Base-by-base conservation (phyloP, 129 eudicot genomes). In the Flaveria ramosissima region DNA sequence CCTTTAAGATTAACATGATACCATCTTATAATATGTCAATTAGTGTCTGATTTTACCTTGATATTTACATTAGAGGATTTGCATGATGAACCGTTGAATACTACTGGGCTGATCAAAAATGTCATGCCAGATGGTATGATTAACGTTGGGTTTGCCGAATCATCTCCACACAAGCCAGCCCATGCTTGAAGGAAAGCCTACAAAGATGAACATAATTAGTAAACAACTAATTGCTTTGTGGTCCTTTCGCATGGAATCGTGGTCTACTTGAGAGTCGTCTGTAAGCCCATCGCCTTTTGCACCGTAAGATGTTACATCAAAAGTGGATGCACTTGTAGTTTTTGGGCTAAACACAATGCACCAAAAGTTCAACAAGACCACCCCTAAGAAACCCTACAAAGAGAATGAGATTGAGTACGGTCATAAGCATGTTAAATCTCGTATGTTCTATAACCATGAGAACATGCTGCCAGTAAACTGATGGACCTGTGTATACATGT, bases 11-110 rank as follows among this genome's bases (percentile, higher is more conserved):
- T 36, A 36, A 36, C 41, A 36, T 6, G 41, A 36, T 36, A 36
- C 0, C 41, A 36, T 4, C 41, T 26, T 26, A 61, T n/a, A 10
- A 16, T 46, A 36, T 48, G n/a, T 21, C 1, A 7, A 10, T 64
- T 47, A 2, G 65, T 19, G 43, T 68, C 2, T 24, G 63, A 39
- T 56, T 17, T 65, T 73, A 84, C 88, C 85, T 73, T 55, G 56
- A 84, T 65, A 65, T 77, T 47, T 32, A 81, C 12, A 14, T 6
- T 69, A 21, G 52, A 42, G 36, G 70, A 85, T 52, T 55, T 65
- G 74, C 89, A 85, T 14, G 86, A 83, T 46, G 89, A 78, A 48
- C 89, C 89, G 1, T 75, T 72, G 69, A 85, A 85, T 41, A 46
- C 20, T 43, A 85, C 17, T 2, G 87, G 84, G 13, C 71, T 76